Evolutionary conservation across 805 yeast species (phyloP).

Genomic region (Monosporozyma aerobia): DNA sequence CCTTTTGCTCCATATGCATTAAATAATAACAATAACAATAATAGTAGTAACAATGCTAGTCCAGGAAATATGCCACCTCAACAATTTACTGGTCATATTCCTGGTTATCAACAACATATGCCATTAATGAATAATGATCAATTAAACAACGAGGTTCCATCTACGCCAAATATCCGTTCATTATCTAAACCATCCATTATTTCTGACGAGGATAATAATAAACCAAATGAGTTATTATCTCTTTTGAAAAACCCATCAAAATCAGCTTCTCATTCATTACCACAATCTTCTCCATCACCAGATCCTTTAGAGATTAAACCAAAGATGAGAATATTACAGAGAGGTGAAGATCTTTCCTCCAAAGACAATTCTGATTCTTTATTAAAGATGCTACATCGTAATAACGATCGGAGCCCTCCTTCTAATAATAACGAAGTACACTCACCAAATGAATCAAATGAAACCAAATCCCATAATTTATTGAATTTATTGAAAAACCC

Average conservation of each 20-base stretch:
- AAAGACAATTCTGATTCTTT: not conserved
- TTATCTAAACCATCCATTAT: conserved; percentile 32
- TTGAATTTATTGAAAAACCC: conserved; percentile 8
- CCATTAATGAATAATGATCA: conserved; percentile 3
- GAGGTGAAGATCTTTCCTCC: not conserved
- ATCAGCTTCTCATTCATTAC: not conserved
- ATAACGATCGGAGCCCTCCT: not conserved
- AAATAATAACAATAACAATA: conserved; percentile 11
- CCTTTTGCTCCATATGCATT: conserved; percentile 30
- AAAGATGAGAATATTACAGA: conserved; percentile 5
- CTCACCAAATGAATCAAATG: not conserved
- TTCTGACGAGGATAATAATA: conserved; percentile 7
- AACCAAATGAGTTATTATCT: conserved; percentile 28
- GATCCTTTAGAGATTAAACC: conserved; percentile 3
- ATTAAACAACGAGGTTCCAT: not conserved
- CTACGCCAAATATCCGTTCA: conserved; percentile 34
- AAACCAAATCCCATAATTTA: conserved; percentile 12
- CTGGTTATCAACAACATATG: conserved; percentile 4
- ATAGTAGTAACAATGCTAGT: too few relatives aligned
- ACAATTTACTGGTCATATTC: not conserved
- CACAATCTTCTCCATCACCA: not conserved
- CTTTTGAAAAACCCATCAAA: conserved; percentile 21
- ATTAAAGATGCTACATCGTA: not conserved
- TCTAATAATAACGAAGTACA: not conserved
- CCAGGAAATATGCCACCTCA: conserved; percentile 3